A percentile compares a stretch with the other conserved stretches of the same genome.
Evolutionary conservation across 2,329 filamentous ascomycete species (phyloP).

Genomic region (Cladosporium halotolerans): DNA sequence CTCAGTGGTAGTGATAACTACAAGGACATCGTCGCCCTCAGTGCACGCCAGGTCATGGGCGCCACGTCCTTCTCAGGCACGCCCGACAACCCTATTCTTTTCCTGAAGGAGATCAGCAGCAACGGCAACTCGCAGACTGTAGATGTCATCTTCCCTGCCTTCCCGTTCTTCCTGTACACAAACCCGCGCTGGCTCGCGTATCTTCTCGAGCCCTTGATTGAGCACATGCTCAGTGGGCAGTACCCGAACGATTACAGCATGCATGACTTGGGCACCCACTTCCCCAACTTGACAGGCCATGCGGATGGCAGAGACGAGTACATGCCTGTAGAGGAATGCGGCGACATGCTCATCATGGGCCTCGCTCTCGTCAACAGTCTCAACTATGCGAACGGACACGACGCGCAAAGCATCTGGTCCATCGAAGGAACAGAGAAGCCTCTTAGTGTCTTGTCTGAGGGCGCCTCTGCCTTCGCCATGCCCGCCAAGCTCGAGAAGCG

Average conservation of each 20-base stretch:
- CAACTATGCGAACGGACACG: slow-evolving; percentile 52
- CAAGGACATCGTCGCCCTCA: slow-evolving; percentile 48
- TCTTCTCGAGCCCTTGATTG: slow-evolving; percentile 70
- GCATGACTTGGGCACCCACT: slow-evolving; percentile 67
- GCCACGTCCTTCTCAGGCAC: slow-evolving; percentile 56
- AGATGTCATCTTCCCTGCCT: slow-evolving; percentile 80
- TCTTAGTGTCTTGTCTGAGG: slow-evolving; percentile 23
- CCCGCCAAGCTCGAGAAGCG: slow-evolving; percentile 39
- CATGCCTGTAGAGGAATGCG: slow-evolving; percentile 73
- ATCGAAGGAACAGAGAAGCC: slow-evolving; percentile 32
- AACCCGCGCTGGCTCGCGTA: slow-evolving; percentile 77
- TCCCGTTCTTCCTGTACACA: slow-evolving; percentile 81
- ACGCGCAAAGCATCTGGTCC: slow-evolving; percentile 55
- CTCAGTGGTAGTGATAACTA: slow-evolving; percentile 62
- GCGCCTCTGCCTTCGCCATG: slow-evolving; percentile 43
- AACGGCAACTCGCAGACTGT: slow-evolving; percentile 82
- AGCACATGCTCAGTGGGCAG: slow-evolving; percentile 74
- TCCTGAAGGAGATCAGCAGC: slow-evolving; percentile 73
- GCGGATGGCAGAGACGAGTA: slow-evolving; percentile 64
- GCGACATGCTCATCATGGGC: slow-evolving; percentile 62
- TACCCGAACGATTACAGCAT: slow-evolving; percentile 78
- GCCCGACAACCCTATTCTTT: slow-evolving; percentile 68
- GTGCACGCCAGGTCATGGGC: slow-evolving; percentile 73
- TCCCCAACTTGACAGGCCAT: slow-evolving; percentile 72
- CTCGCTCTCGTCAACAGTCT: slow-evolving; percentile 71